A percentile compares a stretch with the other conserved stretches of the same genome.
These are phyloP conservation scores for Bacidia rubella DNA, from an alignment of 495 filamentous ascomycete species.

Conservation along the genomic window DNA sequence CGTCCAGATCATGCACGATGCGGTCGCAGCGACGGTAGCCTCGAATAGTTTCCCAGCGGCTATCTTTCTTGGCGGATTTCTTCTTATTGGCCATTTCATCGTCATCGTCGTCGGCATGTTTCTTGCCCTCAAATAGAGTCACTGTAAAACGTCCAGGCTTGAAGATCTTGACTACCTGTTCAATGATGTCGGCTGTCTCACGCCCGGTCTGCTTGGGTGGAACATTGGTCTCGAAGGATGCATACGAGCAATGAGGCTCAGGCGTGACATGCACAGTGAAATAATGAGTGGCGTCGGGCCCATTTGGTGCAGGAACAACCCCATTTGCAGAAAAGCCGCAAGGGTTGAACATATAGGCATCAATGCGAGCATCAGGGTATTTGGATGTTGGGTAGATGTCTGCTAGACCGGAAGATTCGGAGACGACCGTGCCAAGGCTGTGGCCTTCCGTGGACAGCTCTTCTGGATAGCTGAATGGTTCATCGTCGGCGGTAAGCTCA, in stretches of 20 bases:
- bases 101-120: constrained; percentile 29
- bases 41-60: constrained; percentile 66
- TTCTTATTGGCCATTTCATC: constrained; percentile 32
- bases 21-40: constrained; percentile 87
- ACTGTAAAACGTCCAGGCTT: constrained; percentile 92
- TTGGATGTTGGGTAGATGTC: constrained; percentile 75
- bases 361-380: constrained; percentile 88
- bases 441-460: constrained; percentile 87
- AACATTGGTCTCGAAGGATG: constrained; percentile 97
- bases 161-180: constrained; percentile 93
- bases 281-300: constrained; percentile 62
- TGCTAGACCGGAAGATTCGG: constrained; percentile 77
- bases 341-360: constrained; percentile 92
- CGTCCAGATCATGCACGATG: constrained; percentile 94
- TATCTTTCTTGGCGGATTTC: constrained; percentile 35
- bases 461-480: constrained; percentile 47
- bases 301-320: constrained; percentile 70
- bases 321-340: constrained; percentile 98
- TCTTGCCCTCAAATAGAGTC: constrained; percentile 89
- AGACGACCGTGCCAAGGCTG: constrained; percentile 82
- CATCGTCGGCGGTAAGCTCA: constrained; percentile 37
- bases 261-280: constrained; percentile 99
- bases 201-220: constrained; percentile 80
- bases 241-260: constrained; percentile 95
- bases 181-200: constrained; percentile 75